Evolutionary conservation across 352 stramenopile genomes (phyloP), one percentile per base, ranked within the genome.

Genomic region (Globisporangium abappressorium): DNA sequence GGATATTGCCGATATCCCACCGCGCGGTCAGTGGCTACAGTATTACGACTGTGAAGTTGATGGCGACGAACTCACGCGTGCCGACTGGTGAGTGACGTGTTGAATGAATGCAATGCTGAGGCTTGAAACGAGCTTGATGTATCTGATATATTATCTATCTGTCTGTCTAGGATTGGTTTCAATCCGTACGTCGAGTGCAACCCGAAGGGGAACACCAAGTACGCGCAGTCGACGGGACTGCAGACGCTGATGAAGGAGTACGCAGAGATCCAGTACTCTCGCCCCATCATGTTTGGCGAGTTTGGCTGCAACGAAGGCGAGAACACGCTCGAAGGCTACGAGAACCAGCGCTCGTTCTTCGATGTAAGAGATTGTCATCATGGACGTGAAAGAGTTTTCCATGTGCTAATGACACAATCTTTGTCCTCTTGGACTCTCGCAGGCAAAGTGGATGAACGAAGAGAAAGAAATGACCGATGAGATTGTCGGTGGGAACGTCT

Each of bases 111-210:
- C 51, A 30, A 54, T 14, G n/a, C 53, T 36, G 53, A 36, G 12
- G 38, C 38, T 46, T 46, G 38, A 14, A 20, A 36, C 24, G 53
- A 26, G 15, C 14, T 41, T 59, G 54, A 12, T 2, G 18, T 9
- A 26, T 20, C 28, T 46, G 38, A 24, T 15, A 2, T 59, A 20
- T 26, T 9, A 15, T 46, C 38, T 18, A 46, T 20, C 12, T 46
- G 14, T 46, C 11, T 43, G 36, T 24, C 18, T 14, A 59, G 80
- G 66, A 43, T 66, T 1, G 66, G 66, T 1, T 76, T 80, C 62
- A 80, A 92, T 57, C 82, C 80, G 53, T 92, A 92, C 64, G 81
- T 89, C 6, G 80, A 92, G 57, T 92, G 81, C 54, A 71, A 92
- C 61, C 75, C 80, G 14, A 67, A 73, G 20, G 81, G 73, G 14